Evolutionary conservation across 2,329 filamentous ascomycete genomes (phyloP), one percentile per base, ranked within the genome.

Genomic region (Monosporascus sp.): DNA sequence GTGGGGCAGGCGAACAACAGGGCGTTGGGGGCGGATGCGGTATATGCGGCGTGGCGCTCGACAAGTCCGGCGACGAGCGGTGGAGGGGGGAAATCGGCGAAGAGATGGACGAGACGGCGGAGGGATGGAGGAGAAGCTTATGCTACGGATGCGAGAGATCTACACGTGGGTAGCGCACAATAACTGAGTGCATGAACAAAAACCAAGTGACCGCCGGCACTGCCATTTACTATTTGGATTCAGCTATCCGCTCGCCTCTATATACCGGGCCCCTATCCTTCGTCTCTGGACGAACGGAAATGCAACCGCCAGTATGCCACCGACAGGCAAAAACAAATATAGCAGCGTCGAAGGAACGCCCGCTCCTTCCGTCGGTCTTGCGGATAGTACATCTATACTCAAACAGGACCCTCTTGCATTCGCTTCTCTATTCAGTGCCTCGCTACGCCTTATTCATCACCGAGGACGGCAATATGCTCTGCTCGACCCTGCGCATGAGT

Each of bases 131-230:
- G 52, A 62, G 66, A 22, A 68, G 67, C 27, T 57, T 91, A 44
- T 92, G 88, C 66, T 90, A 91, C 71, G 89, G 88, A 16, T 92
- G 88, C 67, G 83, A 83, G 64, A 80, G 87, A 65, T 86, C 86
- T 48, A 74, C 84, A 48, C 73, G 76, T 51, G 79, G 78, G 52
- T 84, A 68, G 60, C 50, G 60, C 52, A 59, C 50, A 14, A 34
- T 34, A 11, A 34, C 31, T 14, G 11, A 14, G 31, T 34, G 31
- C 9, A 34, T 5, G 9, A 14, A 14, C 31, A 34, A 34, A 34
- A 1, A 11, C 31, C 14, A 14, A 14, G 9, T 14, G 5, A 34
- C 26, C 24, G 55, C 20, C 31, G n/a, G 7, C 5, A 17, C 3
- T 38, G 7, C n/a, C 22, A n/a, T 37, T 48, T 31, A 40, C 14